A percentile compares a stretch with the other conserved stretches of the same genome.
Conservation (phyloP, 371 early-diverging fungal species). For the Lichtheimia corymbifera region DNA sequence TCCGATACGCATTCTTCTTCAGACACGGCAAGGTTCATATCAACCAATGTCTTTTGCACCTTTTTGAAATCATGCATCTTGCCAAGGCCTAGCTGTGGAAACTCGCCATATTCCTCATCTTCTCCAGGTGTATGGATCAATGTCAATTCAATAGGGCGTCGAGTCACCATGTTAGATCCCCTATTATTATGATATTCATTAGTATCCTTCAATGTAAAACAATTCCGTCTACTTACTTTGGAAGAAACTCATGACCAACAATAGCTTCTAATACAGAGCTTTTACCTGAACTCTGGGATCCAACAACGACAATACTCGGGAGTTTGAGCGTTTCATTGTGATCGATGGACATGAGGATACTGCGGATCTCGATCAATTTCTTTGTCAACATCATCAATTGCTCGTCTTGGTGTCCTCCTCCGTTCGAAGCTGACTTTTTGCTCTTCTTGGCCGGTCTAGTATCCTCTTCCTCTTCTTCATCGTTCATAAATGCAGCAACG, state of each 20-base stretch:
- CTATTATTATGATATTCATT: conserved; percentile 32
- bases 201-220: background rate
- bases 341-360: conserved; percentile 84
- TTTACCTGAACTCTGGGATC: conserved; percentile 98
- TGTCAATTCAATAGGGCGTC: conserved; percentile 98
- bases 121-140: conserved; percentile 89
- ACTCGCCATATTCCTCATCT: conserved; percentile 91
- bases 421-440: conserved; percentile 9
- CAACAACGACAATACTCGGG: conserved; percentile 98
- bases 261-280: conserved; percentile 99
- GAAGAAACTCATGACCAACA: conserved; percentile 97
- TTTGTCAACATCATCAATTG: conserved; percentile 90
- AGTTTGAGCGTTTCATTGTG: conserved; percentile 77
- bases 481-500: conserved; percentile 20
- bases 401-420: conserved; percentile 44
- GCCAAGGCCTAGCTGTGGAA: conserved; percentile 89
- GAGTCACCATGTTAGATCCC: conserved; percentile 98
- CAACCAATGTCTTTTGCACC: conserved; percentile 88
- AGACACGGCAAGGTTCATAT: conserved; percentile 91
- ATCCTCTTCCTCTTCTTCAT: conserved; percentile 20
- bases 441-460: conserved; percentile 21
- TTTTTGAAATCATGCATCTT: conserved; percentile 86
- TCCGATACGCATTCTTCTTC: conserved; percentile 92
- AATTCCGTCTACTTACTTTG: conserved; percentile 74
- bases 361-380: conserved; percentile 92